Evolutionary conservation across 495 filamentous ascomycete genomes (phyloP).

Genomic region (Talaromyces proteolyticus): DNA sequence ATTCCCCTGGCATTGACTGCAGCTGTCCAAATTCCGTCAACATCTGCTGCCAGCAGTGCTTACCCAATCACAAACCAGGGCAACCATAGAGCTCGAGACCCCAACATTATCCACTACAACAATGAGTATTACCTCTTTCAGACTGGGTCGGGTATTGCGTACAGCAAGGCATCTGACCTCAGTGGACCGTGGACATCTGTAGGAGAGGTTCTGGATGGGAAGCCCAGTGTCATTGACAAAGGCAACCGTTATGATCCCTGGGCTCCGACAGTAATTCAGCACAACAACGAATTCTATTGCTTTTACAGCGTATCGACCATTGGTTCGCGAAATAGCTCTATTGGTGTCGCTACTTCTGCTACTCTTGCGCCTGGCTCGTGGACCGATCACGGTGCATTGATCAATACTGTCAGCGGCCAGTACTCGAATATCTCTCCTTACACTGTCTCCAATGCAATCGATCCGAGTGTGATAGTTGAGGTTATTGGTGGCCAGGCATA

Average conservation of each 20-base stretch:
- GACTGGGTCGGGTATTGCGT: constrained; percentile 21
- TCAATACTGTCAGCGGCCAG: constrained; percentile 23
- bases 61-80: constrained; percentile 30
- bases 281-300: constrained; percentile 58
- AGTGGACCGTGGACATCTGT: constrained; percentile 34
- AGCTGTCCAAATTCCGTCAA: background rate
- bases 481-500: constrained; percentile 39
- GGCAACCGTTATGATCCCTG: constrained; percentile 29
- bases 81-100: constrained; percentile 31
- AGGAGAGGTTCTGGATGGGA: constrained; percentile 28
- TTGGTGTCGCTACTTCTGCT: constrained; percentile 63
- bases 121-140: constrained; percentile 34
- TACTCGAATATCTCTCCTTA: constrained; percentile 43
- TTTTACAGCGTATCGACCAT: constrained; percentile 65
- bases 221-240: constrained; percentile 30
- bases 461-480: constrained; percentile 53
- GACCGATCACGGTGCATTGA: constrained; percentile 43
- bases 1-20: background rate
- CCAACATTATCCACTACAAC: constrained; percentile 28
- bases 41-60: background rate
- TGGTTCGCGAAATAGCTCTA: constrained; percentile 58
- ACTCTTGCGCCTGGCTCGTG: constrained; percentile 53
- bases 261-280: constrained; percentile 60
- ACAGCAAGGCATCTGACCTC: constrained; percentile 27
- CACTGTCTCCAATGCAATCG: constrained; percentile 65